phyloP scores from a whole-genome alignment of 176 grass and related monocot species.

The Saccharum spontaneum region DNA sequence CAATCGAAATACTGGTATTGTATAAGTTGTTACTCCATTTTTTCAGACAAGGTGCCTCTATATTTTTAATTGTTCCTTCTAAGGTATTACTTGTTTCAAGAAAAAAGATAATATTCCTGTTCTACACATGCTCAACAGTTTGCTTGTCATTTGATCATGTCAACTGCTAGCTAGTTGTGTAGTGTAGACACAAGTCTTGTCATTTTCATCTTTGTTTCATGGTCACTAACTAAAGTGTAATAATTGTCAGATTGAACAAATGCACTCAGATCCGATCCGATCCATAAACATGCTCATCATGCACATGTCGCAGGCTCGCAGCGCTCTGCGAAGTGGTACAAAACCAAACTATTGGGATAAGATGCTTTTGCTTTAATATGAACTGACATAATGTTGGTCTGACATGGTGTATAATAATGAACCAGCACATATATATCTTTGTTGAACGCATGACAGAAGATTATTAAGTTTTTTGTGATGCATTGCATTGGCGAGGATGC shows the following conservation, averaged over 20 bases:
- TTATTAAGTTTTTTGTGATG: too few relatives aligned
- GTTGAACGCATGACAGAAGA: too few relatives aligned
- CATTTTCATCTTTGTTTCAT: neutral
- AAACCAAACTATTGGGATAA: neutral
- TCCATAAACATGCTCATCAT: neutral
- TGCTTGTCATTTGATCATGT: neutral
- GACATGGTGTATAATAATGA: too few relatives aligned
- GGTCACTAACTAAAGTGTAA: neutral
- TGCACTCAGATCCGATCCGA: too few relatives aligned
- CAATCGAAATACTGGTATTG: slow-evolving; percentile 64
- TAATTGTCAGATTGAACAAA: neutral
- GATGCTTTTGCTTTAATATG: neutral
- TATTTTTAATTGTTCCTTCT: neutral
- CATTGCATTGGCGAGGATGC: too few relatives aligned
- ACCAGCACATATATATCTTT: too few relatives aligned
- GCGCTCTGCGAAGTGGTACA: neutral
- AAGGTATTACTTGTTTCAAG: neutral
- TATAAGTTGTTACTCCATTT: neutral
- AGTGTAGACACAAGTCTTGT: neutral
- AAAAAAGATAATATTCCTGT: neutral
- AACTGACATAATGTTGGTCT: too few relatives aligned
- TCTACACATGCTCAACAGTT: too few relatives aligned
- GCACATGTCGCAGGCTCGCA: neutral
- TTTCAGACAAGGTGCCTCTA: neutral
- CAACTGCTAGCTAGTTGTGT: neutral